A percentile compares a stretch with the other conserved stretches of the same genome.
Evolutionary conservation across 2,329 filamentous ascomycete species (phyloP).

Genomic region (Hypoxylon sp.): DNA sequence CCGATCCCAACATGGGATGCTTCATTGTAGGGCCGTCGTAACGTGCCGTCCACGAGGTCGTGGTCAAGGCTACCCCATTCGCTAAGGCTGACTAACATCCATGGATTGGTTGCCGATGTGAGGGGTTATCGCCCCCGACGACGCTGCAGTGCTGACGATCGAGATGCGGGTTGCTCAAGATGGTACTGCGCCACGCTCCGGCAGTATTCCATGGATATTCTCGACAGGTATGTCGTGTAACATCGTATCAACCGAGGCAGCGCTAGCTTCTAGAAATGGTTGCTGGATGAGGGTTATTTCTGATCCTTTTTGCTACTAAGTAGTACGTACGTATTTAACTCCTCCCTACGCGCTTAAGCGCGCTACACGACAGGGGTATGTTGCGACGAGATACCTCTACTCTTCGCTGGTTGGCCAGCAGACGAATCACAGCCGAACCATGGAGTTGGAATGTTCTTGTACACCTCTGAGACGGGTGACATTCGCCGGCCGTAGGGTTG

Average conservation of each 20-base stretch:
- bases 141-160: constrained; percentile 15
- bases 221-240: constrained; percentile 30
- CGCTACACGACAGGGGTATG: background rate
- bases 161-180: constrained; percentile 21
- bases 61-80: constrained; percentile 1
- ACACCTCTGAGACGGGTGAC: background rate
- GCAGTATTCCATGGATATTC: constrained; percentile 9
- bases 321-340: constrained; percentile 2
- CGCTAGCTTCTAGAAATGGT: constrained; percentile 7
- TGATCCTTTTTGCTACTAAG: background rate
- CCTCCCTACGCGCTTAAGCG: constrained; percentile 4
- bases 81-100: background rate
- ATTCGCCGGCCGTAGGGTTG: constrained; percentile 6
- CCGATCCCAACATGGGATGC: constrained; percentile 11
- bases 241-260: constrained; percentile 30
- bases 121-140: constrained; percentile 5
- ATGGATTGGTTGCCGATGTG: constrained; percentile 1
- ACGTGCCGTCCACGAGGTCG: background rate
- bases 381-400: background rate
- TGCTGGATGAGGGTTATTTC: background rate
- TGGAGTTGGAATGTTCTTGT: constrained; percentile 1
- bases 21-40: background rate
- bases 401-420: background rate
- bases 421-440: background rate
- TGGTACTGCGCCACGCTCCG: constrained; percentile 3